A percentile compares a stretch with the other conserved stretches of the same genome.
Evolutionary conservation across 2,329 filamentous ascomycete genomes (phyloP).

Genomic region (Ampelomyces quisqualis): DNA sequence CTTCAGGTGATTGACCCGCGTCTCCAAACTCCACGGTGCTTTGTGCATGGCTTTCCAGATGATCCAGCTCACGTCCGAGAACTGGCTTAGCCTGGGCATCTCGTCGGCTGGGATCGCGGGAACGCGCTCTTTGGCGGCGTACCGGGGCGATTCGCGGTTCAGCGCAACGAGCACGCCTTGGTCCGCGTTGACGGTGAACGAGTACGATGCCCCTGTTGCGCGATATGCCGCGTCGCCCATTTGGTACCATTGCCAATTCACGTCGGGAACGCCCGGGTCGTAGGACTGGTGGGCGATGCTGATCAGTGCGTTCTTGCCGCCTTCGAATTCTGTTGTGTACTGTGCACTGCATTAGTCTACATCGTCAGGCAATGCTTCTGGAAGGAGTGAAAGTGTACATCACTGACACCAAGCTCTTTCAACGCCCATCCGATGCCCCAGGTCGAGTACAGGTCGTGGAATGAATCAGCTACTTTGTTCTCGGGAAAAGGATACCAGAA

Average conservation of each 20-base stretch:
- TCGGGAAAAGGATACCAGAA: slow-evolving; percentile 11
- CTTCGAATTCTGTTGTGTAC: slow-evolving; percentile 11
- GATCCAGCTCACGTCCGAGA: slow-evolving; percentile 23
- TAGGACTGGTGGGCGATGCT: slow-evolving; percentile 12
- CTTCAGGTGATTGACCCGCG: slow-evolving; percentile 7
- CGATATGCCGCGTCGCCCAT: slow-evolving; percentile 10
- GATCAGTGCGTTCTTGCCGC: slow-evolving; percentile 15
- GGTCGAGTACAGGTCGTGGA: slow-evolving; percentile 13
- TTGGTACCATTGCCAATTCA: slow-evolving; percentile 14
- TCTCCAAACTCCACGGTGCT: slow-evolving; percentile 1
- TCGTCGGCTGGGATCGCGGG: slow-evolving; percentile 11
- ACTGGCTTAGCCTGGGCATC: slow-evolving; percentile 15
- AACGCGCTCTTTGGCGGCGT: slow-evolving; percentile 11
- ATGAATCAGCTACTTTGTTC: neutral
- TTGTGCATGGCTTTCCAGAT: slow-evolving; percentile 9
- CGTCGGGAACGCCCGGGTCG: neutral
- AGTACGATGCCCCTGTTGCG: slow-evolving; percentile 16
- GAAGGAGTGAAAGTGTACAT: neutral
- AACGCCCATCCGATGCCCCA: slow-evolving; percentile 20
- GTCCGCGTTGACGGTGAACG: slow-evolving; percentile 14
- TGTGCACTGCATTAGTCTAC: neutral
- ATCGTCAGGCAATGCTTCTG: neutral
- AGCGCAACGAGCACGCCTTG: slow-evolving; percentile 22
- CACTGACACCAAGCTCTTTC: slow-evolving; percentile 11
- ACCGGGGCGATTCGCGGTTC: slow-evolving; percentile 14